phyloP scores from a whole-genome alignment of 2,329 filamentous ascomycete species.

The Trichoderma asperellum region DNA sequence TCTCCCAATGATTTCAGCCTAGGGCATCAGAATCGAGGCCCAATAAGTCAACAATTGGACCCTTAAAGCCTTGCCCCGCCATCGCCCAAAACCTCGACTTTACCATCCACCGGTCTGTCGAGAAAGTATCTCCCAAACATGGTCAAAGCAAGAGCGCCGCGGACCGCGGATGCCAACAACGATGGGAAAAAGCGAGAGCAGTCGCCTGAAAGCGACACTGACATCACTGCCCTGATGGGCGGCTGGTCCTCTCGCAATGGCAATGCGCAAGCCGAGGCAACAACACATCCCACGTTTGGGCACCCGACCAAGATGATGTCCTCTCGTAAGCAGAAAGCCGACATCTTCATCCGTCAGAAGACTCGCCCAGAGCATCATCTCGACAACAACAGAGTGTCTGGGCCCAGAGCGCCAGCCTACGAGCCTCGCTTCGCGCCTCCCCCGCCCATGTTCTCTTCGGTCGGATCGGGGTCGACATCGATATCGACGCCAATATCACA shows the following conservation, averaged over 20 bases:
- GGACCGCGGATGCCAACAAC: conserved; percentile 43
- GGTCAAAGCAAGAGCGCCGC: conserved; percentile 54
- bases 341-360: conserved; percentile 58
- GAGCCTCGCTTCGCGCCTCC: conserved; percentile 53
- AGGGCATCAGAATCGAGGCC: conserved; percentile 8
- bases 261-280: conserved; percentile 32
- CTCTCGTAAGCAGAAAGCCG: conserved; percentile 59
- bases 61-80: conserved; percentile 17
- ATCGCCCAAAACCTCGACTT: not conserved
- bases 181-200: conserved; percentile 36
- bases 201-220: conserved; percentile 41
- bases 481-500: conserved; percentile 25
- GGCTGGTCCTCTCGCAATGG: conserved; percentile 38
- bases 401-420: conserved; percentile 53
- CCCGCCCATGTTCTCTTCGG: conserved; percentile 54
- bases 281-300: conserved; percentile 41
- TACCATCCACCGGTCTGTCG: conserved; percentile 20
- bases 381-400: conserved; percentile 51
- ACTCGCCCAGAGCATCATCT: conserved; percentile 62
- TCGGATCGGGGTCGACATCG: conserved; percentile 25
- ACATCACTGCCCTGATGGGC: conserved; percentile 42
- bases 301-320: conserved; percentile 51
- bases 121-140: conserved; percentile 39
- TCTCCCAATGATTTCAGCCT: not conserved
- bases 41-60: conserved; percentile 10